phyloP scores from a whole-genome alignment of 805 yeast species.

The Schwanniomyces vanrijiae region DNA sequence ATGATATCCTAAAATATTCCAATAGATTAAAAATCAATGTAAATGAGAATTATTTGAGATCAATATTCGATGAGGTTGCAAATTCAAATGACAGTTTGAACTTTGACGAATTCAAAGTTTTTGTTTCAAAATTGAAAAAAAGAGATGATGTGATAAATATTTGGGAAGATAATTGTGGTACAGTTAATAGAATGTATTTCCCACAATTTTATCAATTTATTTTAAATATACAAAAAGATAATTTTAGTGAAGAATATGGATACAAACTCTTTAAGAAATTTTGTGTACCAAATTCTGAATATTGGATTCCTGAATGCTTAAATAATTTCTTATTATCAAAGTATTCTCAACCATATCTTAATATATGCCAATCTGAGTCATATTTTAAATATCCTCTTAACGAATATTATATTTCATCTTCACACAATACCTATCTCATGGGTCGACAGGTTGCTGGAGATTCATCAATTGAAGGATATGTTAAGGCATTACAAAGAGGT shows the following conservation, averaged over 20 bases:
- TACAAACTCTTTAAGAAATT: slow-evolving; percentile 30
- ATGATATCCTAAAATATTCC: slow-evolving; percentile 67
- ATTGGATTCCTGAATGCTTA: slow-evolving; percentile 28
- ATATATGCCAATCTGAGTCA: slow-evolving; percentile 7
- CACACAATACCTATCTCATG: slow-evolving; percentile 88
- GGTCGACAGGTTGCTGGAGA: slow-evolving; percentile 89
- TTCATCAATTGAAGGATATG: slow-evolving; percentile 87
- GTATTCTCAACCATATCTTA: slow-evolving; percentile 18
- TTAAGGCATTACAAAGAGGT: slow-evolving; percentile 83
- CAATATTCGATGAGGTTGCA: slow-evolving; percentile 50
- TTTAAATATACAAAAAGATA: slow-evolving; percentile 47
- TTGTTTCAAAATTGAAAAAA: slow-evolving; percentile 65
- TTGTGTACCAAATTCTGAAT: slow-evolving; percentile 13
- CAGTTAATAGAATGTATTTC: slow-evolving; percentile 17
- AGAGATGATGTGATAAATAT: slow-evolving; percentile 61
- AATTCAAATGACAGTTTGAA: slow-evolving; percentile 40
- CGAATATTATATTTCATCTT: slow-evolving; percentile 87
- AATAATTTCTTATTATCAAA: slow-evolving; percentile 36
- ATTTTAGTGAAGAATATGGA: slow-evolving; percentile 22
- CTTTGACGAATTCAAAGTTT: slow-evolving; percentile 72
- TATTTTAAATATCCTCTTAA: slow-evolving; percentile 59
- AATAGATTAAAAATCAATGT: slow-evolving; percentile 71
- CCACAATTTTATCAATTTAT: slow-evolving; percentile 41
- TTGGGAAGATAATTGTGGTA: slow-evolving; percentile 39
- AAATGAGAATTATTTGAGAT: slow-evolving; percentile 48